phyloP scores from a whole-genome alignment of 768 basidiomycete species.

The Galerina marginata region DNA sequence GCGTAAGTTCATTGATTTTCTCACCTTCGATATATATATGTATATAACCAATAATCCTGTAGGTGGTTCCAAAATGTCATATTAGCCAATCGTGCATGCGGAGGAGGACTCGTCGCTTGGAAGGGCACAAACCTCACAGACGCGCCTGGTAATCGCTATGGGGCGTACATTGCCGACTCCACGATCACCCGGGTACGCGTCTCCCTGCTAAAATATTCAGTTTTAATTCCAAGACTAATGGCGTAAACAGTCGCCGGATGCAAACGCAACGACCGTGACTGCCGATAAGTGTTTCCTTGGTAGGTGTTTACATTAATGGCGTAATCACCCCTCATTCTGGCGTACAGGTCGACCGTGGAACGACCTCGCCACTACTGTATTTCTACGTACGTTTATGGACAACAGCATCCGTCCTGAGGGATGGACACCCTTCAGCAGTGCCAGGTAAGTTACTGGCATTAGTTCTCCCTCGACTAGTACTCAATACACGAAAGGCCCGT shows the following conservation, averaged over 20 bases:
- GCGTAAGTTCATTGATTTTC: slow-evolving; percentile 41
- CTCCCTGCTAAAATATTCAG: neutral
- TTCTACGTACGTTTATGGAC: slow-evolving; percentile 62
- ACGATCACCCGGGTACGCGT: slow-evolving; percentile 56
- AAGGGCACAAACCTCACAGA: slow-evolving; percentile 60
- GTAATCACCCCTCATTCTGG: neutral
- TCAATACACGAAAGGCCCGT: slow-evolving; percentile 35
- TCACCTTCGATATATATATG: neutral
- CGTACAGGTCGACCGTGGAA: slow-evolving; percentile 63
- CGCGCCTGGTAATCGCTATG: slow-evolving; percentile 55
- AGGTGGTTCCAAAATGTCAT: slow-evolving; percentile 67
- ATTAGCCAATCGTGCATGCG: slow-evolving; percentile 67
- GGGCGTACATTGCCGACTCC: slow-evolving; percentile 61
- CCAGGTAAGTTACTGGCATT: slow-evolving; percentile 33
- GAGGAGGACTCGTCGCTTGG: slow-evolving; percentile 72
- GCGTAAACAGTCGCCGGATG: slow-evolving; percentile 58
- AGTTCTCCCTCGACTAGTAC: neutral
- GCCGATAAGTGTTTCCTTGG: slow-evolving; percentile 57
- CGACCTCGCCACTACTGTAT: slow-evolving; percentile 59
- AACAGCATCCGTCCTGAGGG: slow-evolving; percentile 55
- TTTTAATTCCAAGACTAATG: neutral
- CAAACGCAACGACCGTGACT: slow-evolving; percentile 53
- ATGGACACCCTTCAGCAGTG: slow-evolving; percentile 52
- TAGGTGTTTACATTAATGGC: slow-evolving; percentile 7
- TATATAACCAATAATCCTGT: neutral